Percentiles rank a stretch among this genome's conserved stretches.
Evolutionary conservation across 148 eudicot species (phyloP).

Genomic region (Pouteria glomerata): DNA sequence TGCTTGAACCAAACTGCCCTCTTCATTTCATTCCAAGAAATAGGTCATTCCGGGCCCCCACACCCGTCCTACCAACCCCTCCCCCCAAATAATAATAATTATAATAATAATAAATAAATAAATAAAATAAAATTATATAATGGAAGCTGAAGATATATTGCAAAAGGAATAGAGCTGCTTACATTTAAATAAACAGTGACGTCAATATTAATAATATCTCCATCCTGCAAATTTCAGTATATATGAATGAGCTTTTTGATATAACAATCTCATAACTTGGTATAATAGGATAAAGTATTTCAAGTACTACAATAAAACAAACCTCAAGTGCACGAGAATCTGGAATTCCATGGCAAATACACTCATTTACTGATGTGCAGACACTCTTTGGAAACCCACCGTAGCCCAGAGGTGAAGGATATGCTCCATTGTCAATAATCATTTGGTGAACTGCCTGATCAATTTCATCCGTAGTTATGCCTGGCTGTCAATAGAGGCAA

Average conservation of each 20-base stretch:
- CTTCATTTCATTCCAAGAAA: neutral
- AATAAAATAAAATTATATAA: too few species aligned
- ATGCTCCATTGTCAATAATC: slow-evolving; percentile 94
- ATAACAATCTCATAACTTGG: neutral
- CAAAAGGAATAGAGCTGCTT: slow-evolving; percentile 27
- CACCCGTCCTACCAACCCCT: neutral
- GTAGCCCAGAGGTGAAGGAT: slow-evolving; percentile 98
- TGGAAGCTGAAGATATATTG: neutral
- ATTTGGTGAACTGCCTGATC: slow-evolving; percentile 98
- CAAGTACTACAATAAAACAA: slow-evolving; percentile 14
- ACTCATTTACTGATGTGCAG: slow-evolving; percentile 97
- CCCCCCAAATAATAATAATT: neutral
- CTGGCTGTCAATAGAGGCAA: slow-evolving; percentile 74
- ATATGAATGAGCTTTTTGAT: neutral
- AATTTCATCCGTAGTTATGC: slow-evolving; percentile 86
- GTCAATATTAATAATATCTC: slow-evolving; percentile 90
- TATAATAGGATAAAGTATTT: slow-evolving; percentile 1
- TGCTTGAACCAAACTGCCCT: neutral
- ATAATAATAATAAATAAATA: too few species aligned
- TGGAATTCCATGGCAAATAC: slow-evolving; percentile 99
- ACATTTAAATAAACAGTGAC: slow-evolving; percentile 92
- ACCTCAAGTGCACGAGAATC: slow-evolving; percentile 97
- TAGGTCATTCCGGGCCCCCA: neutral
- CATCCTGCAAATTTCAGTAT: slow-evolving; percentile 61
- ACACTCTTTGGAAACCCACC: slow-evolving; percentile 99